Percentiles rank a stretch among this genome's conserved stretches.
phyloP scores from a whole-genome alignment of 2,329 filamentous ascomycete species.

The Hypoxylon sp. region DNA sequence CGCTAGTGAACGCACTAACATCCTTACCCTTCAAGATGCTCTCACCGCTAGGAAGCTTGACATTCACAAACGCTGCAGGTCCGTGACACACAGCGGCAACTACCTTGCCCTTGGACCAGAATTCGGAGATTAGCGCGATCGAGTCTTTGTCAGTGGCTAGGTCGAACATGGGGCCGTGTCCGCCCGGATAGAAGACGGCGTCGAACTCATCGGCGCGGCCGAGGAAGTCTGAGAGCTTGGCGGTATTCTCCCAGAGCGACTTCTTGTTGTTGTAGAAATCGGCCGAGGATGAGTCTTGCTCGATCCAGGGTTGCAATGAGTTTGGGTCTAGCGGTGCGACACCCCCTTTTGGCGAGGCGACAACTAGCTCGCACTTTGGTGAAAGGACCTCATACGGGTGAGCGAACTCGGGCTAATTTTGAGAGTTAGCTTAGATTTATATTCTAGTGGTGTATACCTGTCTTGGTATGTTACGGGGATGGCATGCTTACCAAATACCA shows the following conservation, averaged over 20 bases:
- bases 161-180: conserved; percentile 77
- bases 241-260: conserved; percentile 75
- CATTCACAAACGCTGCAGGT: conserved; percentile 73
- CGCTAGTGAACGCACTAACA: conserved; percentile 72
- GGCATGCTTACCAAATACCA: conserved; percentile 73
- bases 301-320: conserved; percentile 67
- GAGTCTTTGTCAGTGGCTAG: conserved; percentile 69
- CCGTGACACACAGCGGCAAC: conserved; percentile 79
- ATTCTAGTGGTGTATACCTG: not conserved
- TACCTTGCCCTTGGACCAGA: conserved; percentile 72
- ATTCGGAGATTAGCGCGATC: conserved; percentile 72
- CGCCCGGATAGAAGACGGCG: conserved; percentile 71
- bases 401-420: conserved; percentile 69
- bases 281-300: conserved; percentile 64
- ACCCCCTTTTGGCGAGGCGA: conserved; percentile 75
- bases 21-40: conserved; percentile 69
- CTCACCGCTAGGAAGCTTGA: conserved; percentile 65
- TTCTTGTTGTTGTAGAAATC: conserved; percentile 70
- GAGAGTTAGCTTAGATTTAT: conserved; percentile 19
- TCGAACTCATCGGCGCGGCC: conserved; percentile 72
- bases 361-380: conserved; percentile 65
- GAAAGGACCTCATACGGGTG: conserved; percentile 74
- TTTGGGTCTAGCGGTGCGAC: conserved; percentile 72
- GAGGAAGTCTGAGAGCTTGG: conserved; percentile 68
- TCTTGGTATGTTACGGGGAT: not conserved